phyloP scores from a whole-genome alignment of 2,329 filamentous ascomycete species.

The Magnaporthales sp. region DNA sequence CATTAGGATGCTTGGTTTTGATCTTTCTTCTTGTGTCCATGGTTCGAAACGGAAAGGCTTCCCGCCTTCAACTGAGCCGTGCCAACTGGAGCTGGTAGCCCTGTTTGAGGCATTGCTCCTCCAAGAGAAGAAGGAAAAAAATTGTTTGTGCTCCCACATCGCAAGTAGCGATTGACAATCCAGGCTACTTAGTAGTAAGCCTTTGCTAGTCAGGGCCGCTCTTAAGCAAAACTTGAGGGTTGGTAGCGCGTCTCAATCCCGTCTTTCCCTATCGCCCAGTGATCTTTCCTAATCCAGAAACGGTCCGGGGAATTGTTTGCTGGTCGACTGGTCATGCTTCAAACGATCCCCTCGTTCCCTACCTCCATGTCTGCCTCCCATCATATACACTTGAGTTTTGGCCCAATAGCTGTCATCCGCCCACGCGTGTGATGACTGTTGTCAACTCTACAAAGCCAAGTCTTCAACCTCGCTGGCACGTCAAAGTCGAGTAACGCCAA shows the following conservation, averaged over 20 bases:
- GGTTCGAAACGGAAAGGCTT: not conserved
- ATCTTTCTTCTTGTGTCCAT: not conserved
- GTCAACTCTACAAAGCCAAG: not conserved
- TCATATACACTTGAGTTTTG: not conserved
- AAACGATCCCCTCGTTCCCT: not conserved
- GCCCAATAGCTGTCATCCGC: not conserved
- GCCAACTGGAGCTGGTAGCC: not conserved
- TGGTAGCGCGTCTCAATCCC: not conserved
- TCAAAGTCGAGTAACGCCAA: not conserved
- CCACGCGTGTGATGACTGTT: not conserved
- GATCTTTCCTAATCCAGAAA: not conserved
- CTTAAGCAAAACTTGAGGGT: not conserved
- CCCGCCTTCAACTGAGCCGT: not conserved
- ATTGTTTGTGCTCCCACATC: not conserved
- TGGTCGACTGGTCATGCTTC: not conserved
- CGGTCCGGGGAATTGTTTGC: not conserved
- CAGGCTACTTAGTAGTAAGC: not conserved
- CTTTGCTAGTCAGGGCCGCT: not conserved
- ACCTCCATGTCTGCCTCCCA: not conserved
- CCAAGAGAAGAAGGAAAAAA: not conserved
- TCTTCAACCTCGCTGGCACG: not conserved
- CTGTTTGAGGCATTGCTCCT: not conserved
- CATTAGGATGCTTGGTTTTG: not conserved
- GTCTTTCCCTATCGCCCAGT: not conserved
- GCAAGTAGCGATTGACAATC: not conserved